These are phyloP conservation scores for Huiozyma sinensis DNA, from an alignment of 805 yeast genomes.

Conservation along the genomic window DNA sequence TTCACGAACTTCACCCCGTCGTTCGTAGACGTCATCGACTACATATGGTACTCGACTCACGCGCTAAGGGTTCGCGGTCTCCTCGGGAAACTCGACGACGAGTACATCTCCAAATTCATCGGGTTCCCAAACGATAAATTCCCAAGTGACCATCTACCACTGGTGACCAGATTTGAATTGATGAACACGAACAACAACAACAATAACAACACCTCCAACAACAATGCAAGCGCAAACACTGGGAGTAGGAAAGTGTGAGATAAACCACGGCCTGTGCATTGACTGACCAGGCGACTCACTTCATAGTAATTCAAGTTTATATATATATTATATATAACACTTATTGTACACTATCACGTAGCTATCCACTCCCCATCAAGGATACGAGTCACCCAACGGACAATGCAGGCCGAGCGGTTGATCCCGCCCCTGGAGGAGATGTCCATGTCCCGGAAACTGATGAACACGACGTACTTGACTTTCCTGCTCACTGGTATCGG, in stretches of 20 bases:
- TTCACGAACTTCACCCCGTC: conserved; percentile 92
- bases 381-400: too few relatives aligned
- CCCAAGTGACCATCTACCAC: conserved; percentile 92
- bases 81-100: conserved; percentile 72
- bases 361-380: too few relatives aligned
- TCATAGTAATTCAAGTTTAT: too few relatives aligned
- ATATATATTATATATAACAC: too few relatives aligned
- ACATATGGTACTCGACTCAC: conserved; percentile 85
- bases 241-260: conserved; percentile 24
- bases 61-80: conserved; percentile 76
- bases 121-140: conserved; percentile 92
- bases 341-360: too few relatives aligned
- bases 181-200: conserved; percentile 28
- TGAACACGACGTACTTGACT: conserved; percentile 37
- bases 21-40: conserved; percentile 88
- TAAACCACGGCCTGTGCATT: neutral
- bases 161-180: conserved; percentile 68
- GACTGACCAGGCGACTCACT: too few relatives aligned
- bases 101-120: conserved; percentile 63
- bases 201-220: too few relatives aligned
- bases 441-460: conserved; percentile 12
- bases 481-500: conserved; percentile 67
- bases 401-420: too few relatives aligned
- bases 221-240: conserved; percentile 4
- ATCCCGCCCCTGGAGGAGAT: neutral